Conservation (phyloP, 2,329 filamentous ascomycete genomes). For the Neopestalotiopsis sp. region DNA sequence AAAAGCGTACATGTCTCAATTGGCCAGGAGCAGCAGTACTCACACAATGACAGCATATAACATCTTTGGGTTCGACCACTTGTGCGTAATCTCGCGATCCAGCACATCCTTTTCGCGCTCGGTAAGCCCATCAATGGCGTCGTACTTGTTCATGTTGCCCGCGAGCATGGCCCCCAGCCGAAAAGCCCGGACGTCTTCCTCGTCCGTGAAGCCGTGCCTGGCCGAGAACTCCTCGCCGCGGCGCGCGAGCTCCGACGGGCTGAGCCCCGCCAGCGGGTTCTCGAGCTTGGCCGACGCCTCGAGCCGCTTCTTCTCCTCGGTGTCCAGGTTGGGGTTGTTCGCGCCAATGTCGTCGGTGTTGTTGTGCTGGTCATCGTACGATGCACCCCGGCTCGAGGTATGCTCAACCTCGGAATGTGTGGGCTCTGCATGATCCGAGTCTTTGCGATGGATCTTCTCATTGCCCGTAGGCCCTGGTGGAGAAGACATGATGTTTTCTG, state of each 20-base stretch:
- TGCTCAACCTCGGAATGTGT: conserved; percentile 35
- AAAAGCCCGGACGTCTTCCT: conserved; percentile 63
- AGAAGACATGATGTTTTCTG: background rate
- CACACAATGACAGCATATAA: conserved; percentile 67
- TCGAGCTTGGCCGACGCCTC: conserved; percentile 43
- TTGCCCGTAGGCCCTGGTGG: background rate
- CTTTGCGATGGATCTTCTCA: conserved; percentile 28
- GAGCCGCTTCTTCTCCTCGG: conserved; percentile 34
- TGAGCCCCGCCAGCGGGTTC: conserved; percentile 47
- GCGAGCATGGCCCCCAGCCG: conserved; percentile 64
- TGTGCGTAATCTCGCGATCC: conserved; percentile 65
- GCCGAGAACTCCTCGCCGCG: conserved; percentile 64
- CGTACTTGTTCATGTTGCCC: conserved; percentile 54
- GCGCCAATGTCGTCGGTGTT: background rate
- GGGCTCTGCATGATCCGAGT: conserved; percentile 29
- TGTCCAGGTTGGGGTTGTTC: conserved; percentile 25
- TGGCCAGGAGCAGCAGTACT: background rate
- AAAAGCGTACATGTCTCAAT: background rate
- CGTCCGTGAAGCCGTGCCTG: conserved; percentile 57
- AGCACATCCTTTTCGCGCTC: conserved; percentile 63
- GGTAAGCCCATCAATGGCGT: conserved; percentile 56
- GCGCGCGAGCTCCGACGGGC: conserved; percentile 51
- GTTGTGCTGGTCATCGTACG: conserved; percentile 11
- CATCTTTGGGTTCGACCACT: conserved; percentile 71
- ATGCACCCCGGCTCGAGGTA: conserved; percentile 18